Evolutionary conservation across 805 yeast genomes (phyloP).

Genomic region (Jamesozyma lodderae): DNA sequence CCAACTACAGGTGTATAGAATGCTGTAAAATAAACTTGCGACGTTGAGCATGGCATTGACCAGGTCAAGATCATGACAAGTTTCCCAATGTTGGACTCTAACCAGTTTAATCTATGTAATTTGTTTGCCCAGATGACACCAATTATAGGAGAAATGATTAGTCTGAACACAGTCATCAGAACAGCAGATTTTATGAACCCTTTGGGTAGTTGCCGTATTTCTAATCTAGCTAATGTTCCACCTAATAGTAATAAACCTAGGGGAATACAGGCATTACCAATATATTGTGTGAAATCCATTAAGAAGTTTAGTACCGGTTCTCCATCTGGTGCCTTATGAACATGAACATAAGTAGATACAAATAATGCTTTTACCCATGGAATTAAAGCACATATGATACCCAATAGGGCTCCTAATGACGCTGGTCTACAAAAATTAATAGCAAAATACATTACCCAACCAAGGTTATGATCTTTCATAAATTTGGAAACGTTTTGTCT

Average conservation of each 20-base stretch:
- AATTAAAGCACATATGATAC: slow-evolving; percentile 67
- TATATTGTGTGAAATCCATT: slow-evolving; percentile 70
- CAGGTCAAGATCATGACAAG: slow-evolving; percentile 68
- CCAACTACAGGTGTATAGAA: slow-evolving; percentile 65
- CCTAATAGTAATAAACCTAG: slow-evolving; percentile 76
- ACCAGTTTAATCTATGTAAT: slow-evolving; percentile 53
- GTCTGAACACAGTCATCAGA: slow-evolving; percentile 45
- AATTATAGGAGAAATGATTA: slow-evolving; percentile 68
- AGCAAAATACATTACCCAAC: slow-evolving; percentile 30
- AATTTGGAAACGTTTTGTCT: slow-evolving; percentile 17
- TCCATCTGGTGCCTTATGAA: slow-evolving; percentile 75
- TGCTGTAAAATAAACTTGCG: slow-evolving; percentile 82
- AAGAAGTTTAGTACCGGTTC: slow-evolving; percentile 76
- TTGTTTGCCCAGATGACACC: slow-evolving; percentile 65
- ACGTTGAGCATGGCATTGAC: slow-evolving; percentile 82
- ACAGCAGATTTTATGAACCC: slow-evolving; percentile 57
- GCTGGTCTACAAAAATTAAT: slow-evolving; percentile 61
- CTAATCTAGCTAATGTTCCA: slow-evolving; percentile 74
- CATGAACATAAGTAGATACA: slow-evolving; percentile 38
- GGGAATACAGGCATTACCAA: slow-evolving; percentile 86
- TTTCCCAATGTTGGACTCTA: slow-evolving; percentile 47
- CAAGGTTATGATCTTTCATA: slow-evolving; percentile 22
- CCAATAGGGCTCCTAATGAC: slow-evolving; percentile 56
- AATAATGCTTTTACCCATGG: slow-evolving; percentile 78
- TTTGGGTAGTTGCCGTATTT: slow-evolving; percentile 46